Evolutionary conservation across 2,329 filamentous ascomycete genomes (phyloP), one percentile per base, ranked within the genome.

Genomic region (Talaromyces sp.): DNA sequence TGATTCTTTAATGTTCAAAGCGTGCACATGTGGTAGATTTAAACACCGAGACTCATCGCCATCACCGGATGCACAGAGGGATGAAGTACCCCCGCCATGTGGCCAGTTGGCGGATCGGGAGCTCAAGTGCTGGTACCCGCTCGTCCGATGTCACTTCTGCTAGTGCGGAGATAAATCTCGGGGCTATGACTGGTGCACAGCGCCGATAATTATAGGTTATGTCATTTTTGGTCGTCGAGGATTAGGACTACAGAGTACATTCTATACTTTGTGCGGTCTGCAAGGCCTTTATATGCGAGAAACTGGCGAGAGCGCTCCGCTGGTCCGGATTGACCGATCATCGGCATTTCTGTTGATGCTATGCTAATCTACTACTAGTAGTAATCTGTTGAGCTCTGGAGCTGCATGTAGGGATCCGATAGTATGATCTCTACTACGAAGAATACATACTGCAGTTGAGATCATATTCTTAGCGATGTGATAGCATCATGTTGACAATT

Each of bases 41-140:
- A 27, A 27, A 27, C 24, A n/a, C n/a, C n/a, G 4, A 27, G 24
- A 27, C 24, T 27, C 24, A 5, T 27, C 9, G 24, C 9, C 24
- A 9, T 9, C 4, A 9, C 9, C 24, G 5, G 9, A 9, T 27
- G 24, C 24, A 9, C 24, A 27, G 24, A 27, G 24, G 9, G 24
- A 27, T 27, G 24, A 27, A 27, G 24, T 27, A 27, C 24, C 24
- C 24, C 24, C 24, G 24, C 24, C 24, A 27, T 27, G 24, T 27
- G 24, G 24, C 24, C 24, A 27, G 24, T 27, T 27, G 24, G 24
- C 24, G 24, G 24, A 27, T 27, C 24, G 24, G 16, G 61, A 63
- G 60, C 10, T 57, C n/a, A n/a, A n/a, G n/a, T n/a, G n/a, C n/a
- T n/a, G n/a, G 60, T 47, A 56, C 54, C 61, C 61, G 60, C 52